phyloP scores from a whole-genome alignment of 305 asterid genomes.

The Solanum aculeatissimum region DNA sequence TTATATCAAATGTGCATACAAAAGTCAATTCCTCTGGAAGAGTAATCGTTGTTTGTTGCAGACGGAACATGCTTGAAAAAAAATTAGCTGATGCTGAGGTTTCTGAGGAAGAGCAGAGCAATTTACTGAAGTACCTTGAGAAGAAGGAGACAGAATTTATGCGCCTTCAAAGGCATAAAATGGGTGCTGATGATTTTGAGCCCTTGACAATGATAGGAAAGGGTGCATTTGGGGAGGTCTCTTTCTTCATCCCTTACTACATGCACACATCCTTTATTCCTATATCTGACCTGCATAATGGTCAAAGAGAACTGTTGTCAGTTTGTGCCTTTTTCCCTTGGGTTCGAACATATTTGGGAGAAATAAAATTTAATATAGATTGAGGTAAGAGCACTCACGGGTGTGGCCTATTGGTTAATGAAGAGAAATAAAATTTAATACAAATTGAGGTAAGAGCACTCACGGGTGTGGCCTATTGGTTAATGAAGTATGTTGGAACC shows the following conservation, averaged over 20 bases:
- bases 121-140: conserved; percentile 61
- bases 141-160: conserved; percentile 82
- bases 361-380: not conserved
- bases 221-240: conserved; percentile 95
- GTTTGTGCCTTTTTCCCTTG: not conserved
- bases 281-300: not conserved
- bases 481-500: not conserved
- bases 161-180: conserved; percentile 90
- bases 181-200: conserved; percentile 86
- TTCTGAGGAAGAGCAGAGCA: conserved; percentile 74
- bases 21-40: not conserved
- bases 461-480: not conserved
- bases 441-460: not conserved
- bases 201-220: conserved; percentile 81
- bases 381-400: not conserved
- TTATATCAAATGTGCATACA: not conserved
- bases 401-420: not conserved
- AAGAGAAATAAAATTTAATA: not conserved
- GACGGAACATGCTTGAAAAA: conserved; percentile 63
- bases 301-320: not conserved
- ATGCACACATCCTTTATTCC: not conserved
- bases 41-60: conserved; percentile 7
- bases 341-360: not conserved
- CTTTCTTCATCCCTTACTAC: conserved; percentile 2
- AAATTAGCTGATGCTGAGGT: conserved; percentile 85